A percentile compares a stretch with the other conserved stretches of the same genome.
phyloP scores from a whole-genome alignment of 148 eudicot genomes.

The Agrostemma githago region DNA sequence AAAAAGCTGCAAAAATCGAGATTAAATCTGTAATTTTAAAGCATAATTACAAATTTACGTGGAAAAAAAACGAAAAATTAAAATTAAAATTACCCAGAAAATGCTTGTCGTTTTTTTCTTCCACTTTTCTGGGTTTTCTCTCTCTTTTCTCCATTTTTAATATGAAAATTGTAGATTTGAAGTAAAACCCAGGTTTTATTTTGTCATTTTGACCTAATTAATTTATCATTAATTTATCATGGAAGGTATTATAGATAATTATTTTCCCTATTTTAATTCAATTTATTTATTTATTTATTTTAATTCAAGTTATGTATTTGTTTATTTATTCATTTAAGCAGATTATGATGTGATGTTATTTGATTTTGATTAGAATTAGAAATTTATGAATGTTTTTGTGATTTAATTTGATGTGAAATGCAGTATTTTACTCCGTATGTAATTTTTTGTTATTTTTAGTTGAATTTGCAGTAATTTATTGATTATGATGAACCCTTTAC shows the following conservation, averaged over 20 bases:
- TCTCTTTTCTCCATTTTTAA: slow-evolving; percentile 13
- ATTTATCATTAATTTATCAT: background rate
- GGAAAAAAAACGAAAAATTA: slow-evolving; percentile 6
- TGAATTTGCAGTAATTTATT: background rate
- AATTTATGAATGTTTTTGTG: too few species aligned
- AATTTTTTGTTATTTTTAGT: background rate
- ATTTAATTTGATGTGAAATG: too few species aligned
- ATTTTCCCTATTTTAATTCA: background rate
- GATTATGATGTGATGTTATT: too few species aligned
- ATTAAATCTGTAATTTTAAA: background rate
- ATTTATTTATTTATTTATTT: background rate
- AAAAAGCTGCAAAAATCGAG: background rate
- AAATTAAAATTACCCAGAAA: slow-evolving; percentile 29
- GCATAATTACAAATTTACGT: background rate
- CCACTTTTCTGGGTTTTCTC: slow-evolving; percentile 16
- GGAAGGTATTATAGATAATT: slow-evolving; percentile 35
- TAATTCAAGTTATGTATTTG: too few species aligned
- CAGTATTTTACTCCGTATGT: too few species aligned
- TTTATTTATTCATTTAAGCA: too few species aligned
- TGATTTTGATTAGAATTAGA: too few species aligned
- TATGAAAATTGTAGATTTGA: slow-evolving; percentile 26
- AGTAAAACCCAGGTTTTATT: background rate
- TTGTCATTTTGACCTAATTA: background rate
- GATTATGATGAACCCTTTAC: background rate
- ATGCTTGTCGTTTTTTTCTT: slow-evolving; percentile 11